Base-by-base conservation (phyloP, 345 rosid species). In the Dimocarpus longan region DNA sequence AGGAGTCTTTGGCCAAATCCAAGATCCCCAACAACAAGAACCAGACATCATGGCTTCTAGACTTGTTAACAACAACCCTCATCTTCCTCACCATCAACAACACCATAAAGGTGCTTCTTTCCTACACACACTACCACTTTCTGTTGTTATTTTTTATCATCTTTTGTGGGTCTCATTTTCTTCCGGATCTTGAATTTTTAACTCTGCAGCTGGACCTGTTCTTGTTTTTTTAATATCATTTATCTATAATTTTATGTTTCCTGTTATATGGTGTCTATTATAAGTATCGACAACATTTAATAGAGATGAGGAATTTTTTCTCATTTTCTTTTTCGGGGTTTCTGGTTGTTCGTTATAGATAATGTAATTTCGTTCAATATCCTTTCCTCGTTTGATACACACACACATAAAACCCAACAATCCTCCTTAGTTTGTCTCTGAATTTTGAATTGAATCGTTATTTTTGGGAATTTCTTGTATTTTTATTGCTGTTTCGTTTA, bases 41-140 rank as follows among this genome's bases (percentile, higher is more conserved):
- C 77, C 74, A 40, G 75, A n/a, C 10, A 32, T 32, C 37, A 94
- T 91, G 97, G 89, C 83, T 52, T 85, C 92, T 2, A 83, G 82
- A 82, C 82, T 78, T 78, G 79, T 72, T 22, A 21, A 60, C 16
- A 3, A 60, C 9, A 3, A 57, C n/a, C 10, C n/a, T 59, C 22
- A 59, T 82, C 85, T 52, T 80, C 80, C 77, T 76, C 80, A 40
- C 18, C 88, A 78, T 19, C 87, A 79, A 2, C 28, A 26, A 26
- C 28, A 26, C 1, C 65, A 76, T 48, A 76, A 70, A 85, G 93
- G 93, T 87, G 60, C 13, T 43, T 65, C 8, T 32, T 21, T 15
- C 60, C 59, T 80, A 3, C 26, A 11, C 8, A 71, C 8, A 11
- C 16, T 22, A 57, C 63, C 8, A 11, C 16, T 22, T 66, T 52